Conservation (phyloP, 225 moss, liverwort and hornwort species). For the Physcomitrellopsis africana region DNA sequence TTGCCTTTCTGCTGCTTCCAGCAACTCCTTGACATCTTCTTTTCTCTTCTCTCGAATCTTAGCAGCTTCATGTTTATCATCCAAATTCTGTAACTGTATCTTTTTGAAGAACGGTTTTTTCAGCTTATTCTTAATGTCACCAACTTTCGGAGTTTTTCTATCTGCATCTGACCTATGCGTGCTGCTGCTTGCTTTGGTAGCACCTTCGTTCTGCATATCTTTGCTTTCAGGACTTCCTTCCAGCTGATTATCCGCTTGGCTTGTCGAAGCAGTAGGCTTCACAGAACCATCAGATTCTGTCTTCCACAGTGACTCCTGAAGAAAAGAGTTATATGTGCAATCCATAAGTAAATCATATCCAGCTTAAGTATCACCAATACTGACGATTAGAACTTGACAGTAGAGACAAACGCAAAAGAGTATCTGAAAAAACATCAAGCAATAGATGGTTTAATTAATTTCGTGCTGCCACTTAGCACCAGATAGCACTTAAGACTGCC, state of each 20-base stretch:
- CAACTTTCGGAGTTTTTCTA: constrained; percentile 48
- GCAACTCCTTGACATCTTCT: constrained; percentile 59
- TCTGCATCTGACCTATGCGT: constrained; percentile 49
- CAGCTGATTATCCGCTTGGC: constrained; percentile 56
- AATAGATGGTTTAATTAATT: no score
- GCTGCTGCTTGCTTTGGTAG: constrained; percentile 70
- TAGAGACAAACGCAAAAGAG: constrained; percentile 25
- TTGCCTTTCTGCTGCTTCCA: constrained; percentile 53
- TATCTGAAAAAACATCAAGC: constrained; percentile 8
- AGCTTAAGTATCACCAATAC: constrained; percentile 15
- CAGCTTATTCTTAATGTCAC: constrained; percentile 65
- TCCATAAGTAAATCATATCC: constrained; percentile 16
- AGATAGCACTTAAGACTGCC: constrained; percentile 4
- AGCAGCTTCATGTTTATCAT: constrained; percentile 50
- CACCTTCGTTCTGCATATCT: constrained; percentile 63
- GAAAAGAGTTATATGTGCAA: constrained; percentile 22
- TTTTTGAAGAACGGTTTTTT: constrained; percentile 67
- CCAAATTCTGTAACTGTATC: constrained; percentile 53
- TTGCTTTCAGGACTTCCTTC: constrained; percentile 84
- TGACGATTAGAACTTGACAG: constrained; percentile 9
- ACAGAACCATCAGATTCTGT: constrained; percentile 80
- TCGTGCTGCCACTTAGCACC: constrained; percentile 3
- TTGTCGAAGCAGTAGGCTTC: constrained; percentile 74
- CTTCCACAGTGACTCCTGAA: constrained; percentile 69
- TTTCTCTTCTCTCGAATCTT: constrained; percentile 57